A percentile compares a stretch with the other conserved stretches of the same genome.
Evolutionary conservation across 2,329 filamentous ascomycete species (phyloP).

Genomic region (Colletotrichum sp.): DNA sequence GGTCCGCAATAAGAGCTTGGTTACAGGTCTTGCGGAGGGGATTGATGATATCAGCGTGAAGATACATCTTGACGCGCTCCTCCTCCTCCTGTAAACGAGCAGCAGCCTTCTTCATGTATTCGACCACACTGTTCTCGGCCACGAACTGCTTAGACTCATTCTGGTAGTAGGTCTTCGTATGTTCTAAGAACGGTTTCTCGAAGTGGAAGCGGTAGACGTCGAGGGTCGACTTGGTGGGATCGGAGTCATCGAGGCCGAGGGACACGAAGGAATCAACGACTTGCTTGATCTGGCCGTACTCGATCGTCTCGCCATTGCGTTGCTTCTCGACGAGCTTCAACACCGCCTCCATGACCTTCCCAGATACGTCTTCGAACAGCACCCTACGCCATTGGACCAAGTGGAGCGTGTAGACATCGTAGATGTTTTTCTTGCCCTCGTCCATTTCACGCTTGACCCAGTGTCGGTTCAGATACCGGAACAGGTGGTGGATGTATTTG

Average conservation of each 20-base stretch:
- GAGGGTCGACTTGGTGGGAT: constrained; percentile 90
- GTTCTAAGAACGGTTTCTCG: constrained; percentile 87
- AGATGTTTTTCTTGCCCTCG: constrained; percentile 97
- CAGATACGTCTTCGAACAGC: constrained; percentile 83
- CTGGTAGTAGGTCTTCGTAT: constrained; percentile 86
- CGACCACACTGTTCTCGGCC: constrained; percentile 94
- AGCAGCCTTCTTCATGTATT: constrained; percentile 99
- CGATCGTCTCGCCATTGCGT: constrained; percentile 95
- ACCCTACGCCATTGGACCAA: constrained; percentile 94
- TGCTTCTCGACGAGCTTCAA: constrained; percentile 96
- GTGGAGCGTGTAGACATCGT: constrained; percentile 97
- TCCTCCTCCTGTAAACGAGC: constrained; percentile 89
- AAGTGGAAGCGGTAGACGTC: constrained; percentile 95
- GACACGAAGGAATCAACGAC: constrained; percentile 98
- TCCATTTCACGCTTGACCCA: constrained; percentile 99
- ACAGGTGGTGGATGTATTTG: constrained; percentile 97
- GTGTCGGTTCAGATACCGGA: constrained; percentile 94
- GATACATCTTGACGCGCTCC: constrained; percentile 88
- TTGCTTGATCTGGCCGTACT: constrained; percentile 95
- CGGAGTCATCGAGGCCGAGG: constrained; percentile 89
- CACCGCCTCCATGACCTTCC: constrained; percentile 93
- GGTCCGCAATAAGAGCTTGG: constrained; percentile 86
- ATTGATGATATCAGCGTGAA: constrained; percentile 87
- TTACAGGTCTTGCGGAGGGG: constrained; percentile 89
- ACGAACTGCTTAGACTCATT: constrained; percentile 94